Conservation (phyloP, 306 rosid species). For the Aeschynomene evenia region DNA sequence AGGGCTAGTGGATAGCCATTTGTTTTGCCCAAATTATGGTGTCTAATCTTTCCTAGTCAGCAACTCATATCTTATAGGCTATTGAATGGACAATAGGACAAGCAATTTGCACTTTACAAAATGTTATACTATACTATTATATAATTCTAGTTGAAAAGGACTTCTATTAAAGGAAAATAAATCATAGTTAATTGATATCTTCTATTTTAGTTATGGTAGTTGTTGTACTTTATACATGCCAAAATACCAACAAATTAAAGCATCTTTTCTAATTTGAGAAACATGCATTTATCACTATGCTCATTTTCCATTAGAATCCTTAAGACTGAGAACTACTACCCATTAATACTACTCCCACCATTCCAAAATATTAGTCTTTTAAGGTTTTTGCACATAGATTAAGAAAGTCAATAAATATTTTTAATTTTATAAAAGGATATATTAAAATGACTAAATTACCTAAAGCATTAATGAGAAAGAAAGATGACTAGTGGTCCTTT, state of each 20-base stretch:
- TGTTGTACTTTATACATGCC: not conserved
- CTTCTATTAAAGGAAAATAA: conserved; percentile 22
- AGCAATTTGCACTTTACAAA: conserved; percentile 30
- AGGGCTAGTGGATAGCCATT: not conserved
- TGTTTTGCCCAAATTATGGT: conserved; percentile 5
- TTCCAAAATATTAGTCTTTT: no score
- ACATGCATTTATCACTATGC: not conserved
- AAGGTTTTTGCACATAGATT: no score
- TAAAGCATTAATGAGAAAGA: no score
- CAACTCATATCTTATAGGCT: not conserved
- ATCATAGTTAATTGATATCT: not conserved
- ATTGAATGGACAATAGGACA: conserved; percentile 24
- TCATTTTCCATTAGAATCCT: not conserved
- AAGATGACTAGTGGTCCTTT: no score
- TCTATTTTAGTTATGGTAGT: not conserved
- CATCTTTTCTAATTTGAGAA: not conserved
- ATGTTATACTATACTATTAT: no score
- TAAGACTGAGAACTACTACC: not conserved
- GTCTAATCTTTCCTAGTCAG: conserved; percentile 19
- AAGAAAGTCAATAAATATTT: no score
- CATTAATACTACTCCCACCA: no score
- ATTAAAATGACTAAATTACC: no score
- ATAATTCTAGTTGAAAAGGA: conserved; percentile 18
- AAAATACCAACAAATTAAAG: not conserved
- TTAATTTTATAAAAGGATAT: no score